Base-by-base conservation (phyloP, 371 early-diverging fungal species). In the Gilbertella persicaria region DNA sequence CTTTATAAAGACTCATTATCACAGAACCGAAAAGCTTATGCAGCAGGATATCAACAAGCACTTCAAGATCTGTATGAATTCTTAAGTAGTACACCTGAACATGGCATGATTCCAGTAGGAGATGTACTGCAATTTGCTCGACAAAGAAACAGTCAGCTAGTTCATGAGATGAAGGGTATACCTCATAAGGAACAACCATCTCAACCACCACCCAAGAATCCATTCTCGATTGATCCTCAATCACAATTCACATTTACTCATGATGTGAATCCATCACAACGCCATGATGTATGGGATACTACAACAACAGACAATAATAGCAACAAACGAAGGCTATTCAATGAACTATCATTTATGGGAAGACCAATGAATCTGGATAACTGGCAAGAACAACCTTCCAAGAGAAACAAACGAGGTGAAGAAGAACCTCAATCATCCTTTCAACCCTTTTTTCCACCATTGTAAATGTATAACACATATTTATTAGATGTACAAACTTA, bases 11-110 rank as follows among this genome's bases (percentile, higher is more conserved):
- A 88, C 44, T 73, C 88, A 1, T 66, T 80, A 20, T 75, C 80
- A n/a, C 83, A 84, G 50, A 82, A 83, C 40, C 71, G 83, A 36
- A 75, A 75, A 44, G 73, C 81, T 6, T 88, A 75, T 69, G 76
- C 79, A 38, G 66, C 76, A 14, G 91, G 91, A n/a, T 91, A 89
- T 64, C 80, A 81, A 50, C 84, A 87, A 45, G 86, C 87, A 16
- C 56, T 91, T 23, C 83, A 81, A 64, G 88, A 91, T 71, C 57
- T 91, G 10, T 72, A 79, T 58, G 75, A 76, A 21, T 85, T 86
- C 53, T 69, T 87, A 38, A 28, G 58, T 69, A 55, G 57, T 28
- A 54, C 45, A 13, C 69, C 67, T 25, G 75, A 75, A 41, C 67
- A 66, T 44, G 78, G 76, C 3, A 59, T 55, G 40, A 58, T 87